Evolutionary conservation across 352 stramenopile genomes (phyloP).

Genomic region (Globisporangium emineosum): DNA sequence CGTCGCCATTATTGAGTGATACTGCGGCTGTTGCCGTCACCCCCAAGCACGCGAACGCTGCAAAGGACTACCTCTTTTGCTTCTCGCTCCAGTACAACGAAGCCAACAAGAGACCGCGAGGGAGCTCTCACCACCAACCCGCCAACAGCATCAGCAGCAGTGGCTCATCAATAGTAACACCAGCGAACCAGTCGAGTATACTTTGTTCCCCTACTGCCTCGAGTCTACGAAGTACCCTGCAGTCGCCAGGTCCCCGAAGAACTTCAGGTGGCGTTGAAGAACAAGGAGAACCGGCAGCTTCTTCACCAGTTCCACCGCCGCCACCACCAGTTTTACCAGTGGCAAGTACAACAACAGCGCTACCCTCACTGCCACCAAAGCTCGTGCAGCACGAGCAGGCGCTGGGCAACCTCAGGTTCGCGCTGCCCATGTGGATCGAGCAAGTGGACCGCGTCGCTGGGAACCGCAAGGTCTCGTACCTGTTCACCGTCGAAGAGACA

Average conservation of each 20-base stretch:
- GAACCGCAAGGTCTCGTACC: conserved; percentile 64
- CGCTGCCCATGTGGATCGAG: conserved; percentile 69
- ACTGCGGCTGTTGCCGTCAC: not conserved
- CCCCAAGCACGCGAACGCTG: conserved; percentile 21
- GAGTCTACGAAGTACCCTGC: conserved; percentile 9
- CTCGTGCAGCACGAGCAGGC: conserved; percentile 24
- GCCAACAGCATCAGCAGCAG: conserved; percentile 11
- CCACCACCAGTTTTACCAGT: not conserved
- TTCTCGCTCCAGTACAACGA: conserved; percentile 42
- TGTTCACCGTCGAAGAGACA: conserved; percentile 49
- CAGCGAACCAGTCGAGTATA: not conserved
- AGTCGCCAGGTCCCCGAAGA: not conserved
- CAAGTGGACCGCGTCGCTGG: conserved; percentile 52
- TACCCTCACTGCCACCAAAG: conserved; percentile 11
- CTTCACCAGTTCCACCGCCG: not conserved
- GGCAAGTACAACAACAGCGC: too few species aligned
- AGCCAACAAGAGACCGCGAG: not conserved
- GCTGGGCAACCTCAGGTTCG: conserved; percentile 45
- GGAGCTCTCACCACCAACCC: not conserved
- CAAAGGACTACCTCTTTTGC: conserved; percentile 48
- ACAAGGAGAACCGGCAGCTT: not conserved
- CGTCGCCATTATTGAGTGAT: not conserved
- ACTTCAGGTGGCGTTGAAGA: not conserved
- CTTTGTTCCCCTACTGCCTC: conserved; percentile 17
- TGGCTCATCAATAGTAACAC: not conserved